A percentile compares a stretch with the other conserved stretches of the same genome.
These are phyloP conservation scores for Teratosphaeria gauchensis DNA, from an alignment of 2,329 filamentous ascomycete genomes.

Conservation along the genomic window DNA sequence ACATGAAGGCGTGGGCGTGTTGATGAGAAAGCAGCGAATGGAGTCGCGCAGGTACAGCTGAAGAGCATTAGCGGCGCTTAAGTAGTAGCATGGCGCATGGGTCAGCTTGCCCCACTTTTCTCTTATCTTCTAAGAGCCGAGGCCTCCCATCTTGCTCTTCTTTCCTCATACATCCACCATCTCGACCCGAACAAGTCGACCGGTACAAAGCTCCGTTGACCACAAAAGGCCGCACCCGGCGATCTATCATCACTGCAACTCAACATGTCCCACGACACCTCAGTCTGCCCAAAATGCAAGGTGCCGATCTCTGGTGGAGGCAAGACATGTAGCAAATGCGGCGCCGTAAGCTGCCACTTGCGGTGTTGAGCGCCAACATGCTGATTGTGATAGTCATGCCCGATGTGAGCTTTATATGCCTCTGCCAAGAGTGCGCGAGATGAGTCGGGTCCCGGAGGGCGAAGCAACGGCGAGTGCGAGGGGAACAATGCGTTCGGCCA, in stretches of 20 bases:
- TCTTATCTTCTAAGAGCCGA: neutral
- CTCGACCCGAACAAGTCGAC: neutral
- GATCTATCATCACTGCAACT: neutral
- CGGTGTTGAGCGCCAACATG: neutral
- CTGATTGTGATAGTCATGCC: neutral
- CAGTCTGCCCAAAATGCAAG: constrained; percentile 1
- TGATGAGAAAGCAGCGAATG: neutral
- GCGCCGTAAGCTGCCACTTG: neutral
- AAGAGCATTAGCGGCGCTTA: neutral
- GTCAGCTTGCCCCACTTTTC: neutral
- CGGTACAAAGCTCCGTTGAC: neutral
- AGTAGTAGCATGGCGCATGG: neutral
- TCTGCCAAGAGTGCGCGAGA: neutral
- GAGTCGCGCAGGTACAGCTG: neutral
- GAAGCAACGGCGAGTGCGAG: no score
- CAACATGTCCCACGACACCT: neutral
- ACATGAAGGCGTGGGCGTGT: neutral
- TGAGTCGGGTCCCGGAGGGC: no score
- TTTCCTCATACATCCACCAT: neutral
- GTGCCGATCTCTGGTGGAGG: neutral
- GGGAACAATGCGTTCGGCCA: no score
- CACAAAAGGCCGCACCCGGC: neutral
- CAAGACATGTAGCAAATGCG: constrained; percentile 2
- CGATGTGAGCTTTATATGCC: neutral
- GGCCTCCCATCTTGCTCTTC: neutral